phyloP scores from a whole-genome alignment of 768 basidiomycete species.

The Phylloporus sp. region DNA sequence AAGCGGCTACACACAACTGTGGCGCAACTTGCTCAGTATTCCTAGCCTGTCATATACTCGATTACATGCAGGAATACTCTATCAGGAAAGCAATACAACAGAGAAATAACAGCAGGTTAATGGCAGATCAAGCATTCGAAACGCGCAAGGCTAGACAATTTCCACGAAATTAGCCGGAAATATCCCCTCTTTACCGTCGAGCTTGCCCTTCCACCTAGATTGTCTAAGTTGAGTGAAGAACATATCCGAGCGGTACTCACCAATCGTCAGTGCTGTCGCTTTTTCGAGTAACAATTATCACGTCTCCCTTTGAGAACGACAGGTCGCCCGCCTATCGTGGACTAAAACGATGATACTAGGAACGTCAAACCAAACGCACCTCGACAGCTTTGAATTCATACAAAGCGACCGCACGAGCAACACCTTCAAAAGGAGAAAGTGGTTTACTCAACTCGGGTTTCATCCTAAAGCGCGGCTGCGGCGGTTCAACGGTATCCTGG shows the following conservation, averaged over 20 bases:
- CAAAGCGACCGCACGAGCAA: slow-evolving; percentile 69
- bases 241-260: slow-evolving; percentile 42
- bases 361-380: slow-evolving; percentile 34
- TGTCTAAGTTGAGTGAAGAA: not conserved
- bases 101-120: slow-evolving; percentile 1
- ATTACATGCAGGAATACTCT: not conserved
- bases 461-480: slow-evolving; percentile 37
- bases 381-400: slow-evolving; percentile 72
- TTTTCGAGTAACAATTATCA: slow-evolving; percentile 64
- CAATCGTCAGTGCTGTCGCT: slow-evolving; percentile 73
- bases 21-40: no score
- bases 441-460: slow-evolving; percentile 49
- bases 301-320: slow-evolving; percentile 70
- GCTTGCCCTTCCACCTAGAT: slow-evolving; percentile 73
- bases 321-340: slow-evolving; percentile 61
- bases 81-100: not conserved
- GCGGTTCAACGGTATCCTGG: slow-evolving; percentile 7
- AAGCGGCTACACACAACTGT: no score
- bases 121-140: not conserved
- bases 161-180: slow-evolving; percentile 89
- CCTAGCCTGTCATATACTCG: no score
- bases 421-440: slow-evolving; percentile 50
- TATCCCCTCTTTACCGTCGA: slow-evolving; percentile 53
- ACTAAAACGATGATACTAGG: slow-evolving; percentile 3
- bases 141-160: slow-evolving; percentile 33